Conservation (phyloP, 768 basidiomycete genomes). For the Gautieria morchelliformis region DNA sequence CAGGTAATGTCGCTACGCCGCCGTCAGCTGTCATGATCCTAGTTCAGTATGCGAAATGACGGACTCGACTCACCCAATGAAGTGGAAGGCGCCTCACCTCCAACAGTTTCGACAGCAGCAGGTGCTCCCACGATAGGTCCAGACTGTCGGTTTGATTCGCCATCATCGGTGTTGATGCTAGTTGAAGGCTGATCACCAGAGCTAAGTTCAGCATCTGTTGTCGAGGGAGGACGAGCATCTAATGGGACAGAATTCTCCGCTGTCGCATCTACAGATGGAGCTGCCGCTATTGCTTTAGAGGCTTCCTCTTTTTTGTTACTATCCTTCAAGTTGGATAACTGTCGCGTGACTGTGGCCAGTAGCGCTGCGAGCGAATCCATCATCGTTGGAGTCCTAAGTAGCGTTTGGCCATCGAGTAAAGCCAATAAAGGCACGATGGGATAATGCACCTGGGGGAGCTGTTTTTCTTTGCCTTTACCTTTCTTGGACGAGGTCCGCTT, state of each 20-base stretch:
- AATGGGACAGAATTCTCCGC: conserved; percentile 15
- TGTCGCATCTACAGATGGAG: conserved; percentile 10
- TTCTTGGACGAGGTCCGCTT: conserved; percentile 65
- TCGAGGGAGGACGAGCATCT: conserved; percentile 11
- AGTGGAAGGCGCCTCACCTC: not conserved
- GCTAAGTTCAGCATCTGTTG: conserved; percentile 2
- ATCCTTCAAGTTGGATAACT: conserved; percentile 58
- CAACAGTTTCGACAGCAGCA: not conserved
- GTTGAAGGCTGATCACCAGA: not conserved
- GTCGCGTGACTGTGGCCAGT: conserved; percentile 81
- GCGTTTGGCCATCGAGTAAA: conserved; percentile 75
- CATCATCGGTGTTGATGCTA: not conserved
- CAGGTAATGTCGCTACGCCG: conserved; percentile 8
- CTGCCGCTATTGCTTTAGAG: not conserved
- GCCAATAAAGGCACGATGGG: conserved; percentile 85
- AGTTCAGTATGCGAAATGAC: not conserved
- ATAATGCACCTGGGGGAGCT: conserved; percentile 69
- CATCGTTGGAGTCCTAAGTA: conserved; percentile 81
- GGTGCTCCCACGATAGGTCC: too few species aligned
- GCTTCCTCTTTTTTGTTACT: conserved; percentile 27
- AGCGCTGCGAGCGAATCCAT: conserved; percentile 89
- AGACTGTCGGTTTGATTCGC: too few species aligned
- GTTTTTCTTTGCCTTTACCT: conserved; percentile 93
- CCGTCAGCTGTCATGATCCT: conserved; percentile 6
- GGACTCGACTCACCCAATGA: not conserved